Evolutionary conservation across 1,284 basidiomycete genomes (phyloP).

Genomic region (Ganoderma multipileum): DNA sequence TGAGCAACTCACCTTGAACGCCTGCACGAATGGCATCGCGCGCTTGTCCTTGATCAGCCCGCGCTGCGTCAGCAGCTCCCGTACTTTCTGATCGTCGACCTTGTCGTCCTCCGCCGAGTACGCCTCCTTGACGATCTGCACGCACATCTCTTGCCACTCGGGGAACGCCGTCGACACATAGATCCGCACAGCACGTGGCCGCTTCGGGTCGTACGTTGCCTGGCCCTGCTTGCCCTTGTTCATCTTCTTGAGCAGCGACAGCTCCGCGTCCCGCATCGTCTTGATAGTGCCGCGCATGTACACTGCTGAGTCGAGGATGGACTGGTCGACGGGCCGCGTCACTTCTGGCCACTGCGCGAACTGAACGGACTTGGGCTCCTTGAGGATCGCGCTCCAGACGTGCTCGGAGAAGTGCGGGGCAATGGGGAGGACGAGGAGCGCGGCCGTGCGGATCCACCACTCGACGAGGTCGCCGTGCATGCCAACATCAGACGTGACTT

Average conservation of each 20-base stretch:
- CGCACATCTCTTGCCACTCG: conserved; percentile 90
- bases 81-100: conserved; percentile 88
- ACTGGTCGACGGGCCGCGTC: conserved; percentile 59
- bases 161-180: conserved; percentile 94
- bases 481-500: conserved; percentile 87
- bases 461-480: conserved; percentile 88
- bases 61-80: conserved; percentile 71
- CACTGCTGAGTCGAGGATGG: conserved; percentile 73
- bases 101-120: conserved; percentile 67
- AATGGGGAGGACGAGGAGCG: conserved; percentile 87
- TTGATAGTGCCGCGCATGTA: conserved; percentile 91
- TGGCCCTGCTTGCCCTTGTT: conserved; percentile 66
- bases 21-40: conserved; percentile 93
- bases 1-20: conserved; percentile 78
- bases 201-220: conserved; percentile 77
- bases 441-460: conserved; percentile 85
- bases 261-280: conserved; percentile 91
- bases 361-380: conserved; percentile 82
- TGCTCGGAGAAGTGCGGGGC: conserved; percentile 97
- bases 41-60: conserved; percentile 96
- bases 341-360: conserved; percentile 82
- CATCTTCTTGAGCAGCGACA: conserved; percentile 77
- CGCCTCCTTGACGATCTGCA: conserved; percentile 77
- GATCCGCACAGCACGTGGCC: conserved; percentile 85
- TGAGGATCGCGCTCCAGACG: conserved; percentile 83